Evolutionary conservation across 2,329 filamentous ascomycete species (phyloP), one percentile per base, ranked within the genome.

Genomic region (Verticillium dahliae): DNA sequence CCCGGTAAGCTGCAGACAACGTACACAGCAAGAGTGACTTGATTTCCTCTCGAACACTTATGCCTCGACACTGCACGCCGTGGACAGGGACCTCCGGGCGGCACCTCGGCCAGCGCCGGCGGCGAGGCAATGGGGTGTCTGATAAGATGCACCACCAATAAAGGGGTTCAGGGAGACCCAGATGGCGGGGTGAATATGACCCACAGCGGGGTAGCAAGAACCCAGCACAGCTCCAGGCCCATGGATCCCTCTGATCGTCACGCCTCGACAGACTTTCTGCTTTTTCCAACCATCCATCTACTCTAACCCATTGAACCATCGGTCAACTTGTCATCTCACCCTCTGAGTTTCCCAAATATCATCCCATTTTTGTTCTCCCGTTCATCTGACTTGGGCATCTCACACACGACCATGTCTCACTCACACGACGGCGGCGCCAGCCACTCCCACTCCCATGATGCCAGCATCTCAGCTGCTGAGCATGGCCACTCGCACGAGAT

Each of bases 401-500:
- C 45, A 2, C 6, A 27, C 45, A 50, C n/a, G 27, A 66, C 31
- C 58, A 73, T 73, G 70, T 67, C 71, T 31, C 84, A 85, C 70
- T 78, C 79, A 4, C 84, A 88, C 73, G 82, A 85, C 63, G 78
- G 76, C 35, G 71, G 69, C 50, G 67, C 73, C 75, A 64, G 69
- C 73, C 79, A 82, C 66, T 80, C 82, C 38, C 86, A 82, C 66
- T 80, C 82, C 38, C 86, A 87, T 71, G 84, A 86, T 61, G 10
- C 45, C 45, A 80, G 80, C 60, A 76, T 80, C 72, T 79, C 80
- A 65, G 77, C 80, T 61, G 81, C 85, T 63, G 90, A 94, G 71
- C 95, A 98, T 75, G 95, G 95, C 69, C 95, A 99, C 80, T 91
- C 89, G 1, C 95, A 98, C 75, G 95, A 98, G 81, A 92, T 98